These are phyloP conservation scores for Phytophthora nicotianae DNA, from an alignment of 352 stramenopile species.

Conservation along the genomic window DNA sequence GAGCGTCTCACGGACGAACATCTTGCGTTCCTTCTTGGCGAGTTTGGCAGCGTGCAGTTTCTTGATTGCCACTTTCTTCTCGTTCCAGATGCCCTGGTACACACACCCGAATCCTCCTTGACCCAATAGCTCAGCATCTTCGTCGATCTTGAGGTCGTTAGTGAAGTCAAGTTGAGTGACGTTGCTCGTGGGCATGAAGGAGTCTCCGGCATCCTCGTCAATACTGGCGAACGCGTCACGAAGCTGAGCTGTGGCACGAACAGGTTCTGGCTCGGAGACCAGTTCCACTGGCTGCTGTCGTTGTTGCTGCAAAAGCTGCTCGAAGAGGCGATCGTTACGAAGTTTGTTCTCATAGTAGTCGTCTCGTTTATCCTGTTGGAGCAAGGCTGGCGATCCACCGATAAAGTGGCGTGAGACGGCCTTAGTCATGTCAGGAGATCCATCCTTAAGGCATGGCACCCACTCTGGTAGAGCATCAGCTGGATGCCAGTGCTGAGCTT, in stretches of 20 bases:
- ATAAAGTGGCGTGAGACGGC: conserved; percentile 34
- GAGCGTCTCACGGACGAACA: conserved; percentile 40
- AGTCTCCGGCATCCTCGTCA: conserved; percentile 5
- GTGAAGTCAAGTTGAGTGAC: conserved; percentile 34
- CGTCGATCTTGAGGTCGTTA: conserved; percentile 25
- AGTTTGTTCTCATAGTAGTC: conserved; percentile 34
- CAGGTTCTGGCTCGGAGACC: conserved; percentile 19
- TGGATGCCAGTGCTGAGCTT: conserved; percentile 32
- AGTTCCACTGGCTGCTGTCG: conserved; percentile 16
- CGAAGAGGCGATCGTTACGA: conserved; percentile 15
- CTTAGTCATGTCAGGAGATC: conserved; percentile 37
- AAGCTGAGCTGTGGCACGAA: conserved; percentile 20
- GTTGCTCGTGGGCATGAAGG: conserved; percentile 20
- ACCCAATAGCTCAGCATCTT: conserved; percentile 22
- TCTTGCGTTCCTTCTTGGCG: conserved; percentile 40
- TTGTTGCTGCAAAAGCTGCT: conserved; percentile 24
- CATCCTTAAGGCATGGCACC: conserved; percentile 38
- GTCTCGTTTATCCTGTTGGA: conserved; percentile 21
- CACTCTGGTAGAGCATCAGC: conserved; percentile 25
- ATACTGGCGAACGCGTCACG: conserved; percentile 25
- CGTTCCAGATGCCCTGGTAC: conserved; percentile 26
- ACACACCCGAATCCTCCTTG: conserved; percentile 40
- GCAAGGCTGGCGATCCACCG: conserved; percentile 18
- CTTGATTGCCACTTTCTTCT: conserved; percentile 39
- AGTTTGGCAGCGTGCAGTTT: conserved; percentile 41